These are phyloP conservation scores for Croton setiger DNA, from an alignment of 441 rosid species.

Conservation along the genomic window DNA sequence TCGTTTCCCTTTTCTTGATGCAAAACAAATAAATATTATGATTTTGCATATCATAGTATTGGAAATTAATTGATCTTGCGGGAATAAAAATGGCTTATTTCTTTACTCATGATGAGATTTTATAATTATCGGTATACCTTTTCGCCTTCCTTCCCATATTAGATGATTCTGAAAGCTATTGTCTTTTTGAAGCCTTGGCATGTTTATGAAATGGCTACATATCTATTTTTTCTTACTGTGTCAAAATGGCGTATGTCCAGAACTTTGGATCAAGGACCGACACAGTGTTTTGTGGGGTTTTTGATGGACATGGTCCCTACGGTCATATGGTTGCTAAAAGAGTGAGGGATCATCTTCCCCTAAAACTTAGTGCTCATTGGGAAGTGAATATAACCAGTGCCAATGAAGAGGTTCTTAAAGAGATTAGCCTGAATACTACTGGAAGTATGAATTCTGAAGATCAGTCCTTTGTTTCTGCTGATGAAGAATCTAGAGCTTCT, in stretches of 20 bases:
- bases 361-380: conserved; percentile 77
- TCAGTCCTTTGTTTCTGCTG: conserved; percentile 57
- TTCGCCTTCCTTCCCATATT: not conserved
- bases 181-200: not conserved
- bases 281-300: conserved; percentile 92
- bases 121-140: not conserved
- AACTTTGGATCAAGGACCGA: conserved; percentile 84
- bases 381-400: conserved; percentile 52
- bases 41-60: not conserved
- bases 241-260: conserved; percentile 36
- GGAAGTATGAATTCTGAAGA: conserved; percentile 58
- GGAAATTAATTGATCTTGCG: not conserved
- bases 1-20: not conserved
- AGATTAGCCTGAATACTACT: conserved; percentile 45
- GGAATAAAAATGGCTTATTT: not conserved
- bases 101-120: not conserved
- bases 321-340: conserved; percentile 97
- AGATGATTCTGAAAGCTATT: not conserved
- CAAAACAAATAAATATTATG: not conserved
- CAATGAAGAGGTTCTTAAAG: conserved; percentile 47
- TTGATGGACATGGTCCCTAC: conserved; percentile 99
- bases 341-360: conserved; percentile 93
- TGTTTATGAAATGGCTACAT: not conserved
- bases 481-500: conserved; percentile 59
- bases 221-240: conserved; percentile 6